These are phyloP conservation scores for Trichoderma asperellum DNA, from an alignment of 2,329 filamentous ascomycete species.

Conservation along the genomic window DNA sequence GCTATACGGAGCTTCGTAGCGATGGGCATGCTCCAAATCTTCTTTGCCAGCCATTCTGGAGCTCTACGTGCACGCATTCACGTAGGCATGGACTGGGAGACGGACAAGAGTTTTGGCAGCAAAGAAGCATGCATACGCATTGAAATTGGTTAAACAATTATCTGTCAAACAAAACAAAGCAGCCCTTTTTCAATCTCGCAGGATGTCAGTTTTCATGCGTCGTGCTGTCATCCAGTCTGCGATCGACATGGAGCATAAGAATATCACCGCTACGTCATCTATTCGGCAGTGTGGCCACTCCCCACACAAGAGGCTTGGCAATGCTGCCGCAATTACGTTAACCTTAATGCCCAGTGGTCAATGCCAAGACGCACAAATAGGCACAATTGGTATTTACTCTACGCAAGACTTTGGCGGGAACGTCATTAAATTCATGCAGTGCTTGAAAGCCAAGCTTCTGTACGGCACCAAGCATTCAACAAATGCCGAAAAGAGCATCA, in stretches of 20 bases:
- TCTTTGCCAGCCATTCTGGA: constrained; percentile 42
- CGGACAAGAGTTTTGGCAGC: background rate
- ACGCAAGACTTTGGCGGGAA: background rate
- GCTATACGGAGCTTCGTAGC: constrained; percentile 49
- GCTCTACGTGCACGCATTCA: background rate
- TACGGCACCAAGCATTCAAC: background rate
- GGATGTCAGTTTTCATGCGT: background rate
- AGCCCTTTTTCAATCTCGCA: background rate
- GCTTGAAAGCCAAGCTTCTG: background rate
- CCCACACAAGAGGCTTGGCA: constrained; percentile 7
- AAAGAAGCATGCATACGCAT: background rate
- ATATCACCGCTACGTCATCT: constrained; percentile 29
- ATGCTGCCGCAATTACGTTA: constrained; percentile 17
- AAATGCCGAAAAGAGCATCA: background rate
- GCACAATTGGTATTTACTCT: background rate
- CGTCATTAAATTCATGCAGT: constrained; percentile 17
- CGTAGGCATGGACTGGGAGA: background rate
- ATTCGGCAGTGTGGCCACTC: background rate
- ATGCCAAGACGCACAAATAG: background rate
- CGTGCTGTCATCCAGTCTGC: background rate
- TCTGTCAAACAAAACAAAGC: background rate
- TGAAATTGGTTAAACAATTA: too few relatives aligned
- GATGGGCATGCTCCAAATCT: constrained; percentile 45
- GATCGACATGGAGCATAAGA: background rate
- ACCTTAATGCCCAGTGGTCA: constrained; percentile 7